These are phyloP conservation scores for Jacaranda copaia DNA, from an alignment of 257 asterid genomes.

Conservation along the genomic window DNA sequence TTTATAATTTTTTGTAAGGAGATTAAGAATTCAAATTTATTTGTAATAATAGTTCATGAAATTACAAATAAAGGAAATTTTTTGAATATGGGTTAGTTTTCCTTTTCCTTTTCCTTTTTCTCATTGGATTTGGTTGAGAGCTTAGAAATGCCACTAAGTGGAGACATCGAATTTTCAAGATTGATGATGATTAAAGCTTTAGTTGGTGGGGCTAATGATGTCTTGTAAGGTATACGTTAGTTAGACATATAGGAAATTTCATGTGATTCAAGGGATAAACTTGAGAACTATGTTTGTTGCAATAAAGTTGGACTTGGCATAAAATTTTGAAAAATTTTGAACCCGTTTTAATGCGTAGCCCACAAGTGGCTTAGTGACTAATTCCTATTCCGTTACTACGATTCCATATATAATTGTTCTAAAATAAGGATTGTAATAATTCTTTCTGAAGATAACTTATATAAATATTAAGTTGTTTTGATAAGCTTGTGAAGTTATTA, in stretches of 20 bases:
- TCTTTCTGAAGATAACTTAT: too few relatives aligned
- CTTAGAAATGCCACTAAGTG: background rate
- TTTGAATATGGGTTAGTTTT: too few relatives aligned
- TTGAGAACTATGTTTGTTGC: background rate
- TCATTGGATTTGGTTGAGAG: background rate
- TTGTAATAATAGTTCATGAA: too few relatives aligned
- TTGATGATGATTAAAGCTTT: slow-evolving; percentile 18
- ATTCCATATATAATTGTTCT: too few relatives aligned
- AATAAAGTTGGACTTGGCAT: background rate
- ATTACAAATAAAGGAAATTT: too few relatives aligned
- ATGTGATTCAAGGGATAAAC: background rate
- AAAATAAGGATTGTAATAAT: too few relatives aligned
- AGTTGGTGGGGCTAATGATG: slow-evolving; percentile 18
- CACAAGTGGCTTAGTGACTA: too few relatives aligned
- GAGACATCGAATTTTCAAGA: background rate
- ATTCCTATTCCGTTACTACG: too few relatives aligned
- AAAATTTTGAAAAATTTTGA: too few relatives aligned
- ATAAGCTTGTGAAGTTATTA: too few relatives aligned
- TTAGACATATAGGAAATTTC: background rate
- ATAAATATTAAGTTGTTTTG: too few relatives aligned
- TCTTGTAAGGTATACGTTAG: slow-evolving; percentile 3
- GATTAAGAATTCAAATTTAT: background rate
- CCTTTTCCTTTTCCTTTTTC: background rate
- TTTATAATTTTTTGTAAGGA: background rate
- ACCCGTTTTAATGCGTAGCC: too few relatives aligned